Evolutionary conservation across 2,329 filamentous ascomycete genomes (phyloP), one percentile per base, ranked within the genome.

Genomic region (Neophaeococcomyces mojaviensis): DNA sequence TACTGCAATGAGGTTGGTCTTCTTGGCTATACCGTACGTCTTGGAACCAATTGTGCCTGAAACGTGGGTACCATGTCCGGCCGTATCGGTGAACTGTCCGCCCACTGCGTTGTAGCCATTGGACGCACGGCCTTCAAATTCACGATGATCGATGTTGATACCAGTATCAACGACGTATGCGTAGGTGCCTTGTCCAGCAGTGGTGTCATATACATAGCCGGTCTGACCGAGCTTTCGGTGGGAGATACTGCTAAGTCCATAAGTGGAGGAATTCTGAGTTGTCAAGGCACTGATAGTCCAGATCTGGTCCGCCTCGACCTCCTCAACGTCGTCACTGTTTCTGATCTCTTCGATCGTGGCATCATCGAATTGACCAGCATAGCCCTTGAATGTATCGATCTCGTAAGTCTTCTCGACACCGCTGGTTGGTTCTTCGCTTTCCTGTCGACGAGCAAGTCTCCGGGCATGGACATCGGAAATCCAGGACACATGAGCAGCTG

Each of bases 281-380:
- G 52, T 37, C 16, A 46, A 26, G 16, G 47, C 35, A 4, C 26
- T 15, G 18, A 44, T 34, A 2, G 36, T 36, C 40, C 43, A 46
- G 31, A 35, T 32, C 16, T 39, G 36, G 19, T 49, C 42, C 8
- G 26, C 40, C 16, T 46, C 36, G 22, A 46, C 36, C 26, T 36
- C 31, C 2, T 35, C 41, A 19, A 49, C 61, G 53, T 65, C 58
- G 8, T 58, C 58, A 53, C 54, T 62, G 22, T 53, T 60, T 47
- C 60, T 64, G 50, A 73, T 68, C 49, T 64, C 59, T 34, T 59
- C 60, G 26, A 68, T 61, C 22, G 61, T 70, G 32, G 59, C 61
- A 10, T 64, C 63, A 52, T 73, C 70, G 49, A 74, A 72, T 22
- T 65, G 61, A 15, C 65, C 68, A 6, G 65, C 58, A 37, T 71